These are phyloP conservation scores for Lentinula edodes DNA, from an alignment of 768 basidiomycete genomes.

Conservation along the genomic window DNA sequence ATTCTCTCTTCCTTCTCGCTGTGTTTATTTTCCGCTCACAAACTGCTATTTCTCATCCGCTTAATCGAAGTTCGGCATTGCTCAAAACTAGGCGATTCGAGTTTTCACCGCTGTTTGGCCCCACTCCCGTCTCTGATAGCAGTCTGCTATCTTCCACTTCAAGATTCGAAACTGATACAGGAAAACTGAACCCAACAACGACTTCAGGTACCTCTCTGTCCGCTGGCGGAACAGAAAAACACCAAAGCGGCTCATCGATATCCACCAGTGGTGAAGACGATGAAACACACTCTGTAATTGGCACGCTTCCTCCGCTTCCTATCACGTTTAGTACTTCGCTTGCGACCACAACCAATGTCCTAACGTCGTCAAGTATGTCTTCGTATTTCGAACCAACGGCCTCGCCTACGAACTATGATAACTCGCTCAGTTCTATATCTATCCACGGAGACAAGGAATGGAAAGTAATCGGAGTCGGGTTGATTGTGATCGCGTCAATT, in stretches of 20 bases:
- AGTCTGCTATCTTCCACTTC: neutral
- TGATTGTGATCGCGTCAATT: conserved; percentile 57
- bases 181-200: neutral
- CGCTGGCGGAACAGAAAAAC: neutral
- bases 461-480: conserved; percentile 66
- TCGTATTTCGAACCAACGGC: neutral
- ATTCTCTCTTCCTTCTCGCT: neutral
- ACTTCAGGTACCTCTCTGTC: neutral
- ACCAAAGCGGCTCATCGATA: neutral
- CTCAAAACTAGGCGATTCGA: neutral
- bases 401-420: conserved; percentile 11
- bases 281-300: conserved; percentile 1
- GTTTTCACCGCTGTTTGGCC: neutral
- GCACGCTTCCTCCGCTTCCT: neutral
- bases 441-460: conserved; percentile 47
- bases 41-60: neutral
- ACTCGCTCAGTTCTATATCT: conserved; percentile 20
- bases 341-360: neutral
- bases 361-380: neutral
- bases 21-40: neutral
- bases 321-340: neutral
- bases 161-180: neutral
- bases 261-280: neutral
- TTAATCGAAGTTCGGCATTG: neutral
- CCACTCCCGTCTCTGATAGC: neutral